Conservation (phyloP, 345 rosid species). For the Geranium rotundifolium region DNA sequence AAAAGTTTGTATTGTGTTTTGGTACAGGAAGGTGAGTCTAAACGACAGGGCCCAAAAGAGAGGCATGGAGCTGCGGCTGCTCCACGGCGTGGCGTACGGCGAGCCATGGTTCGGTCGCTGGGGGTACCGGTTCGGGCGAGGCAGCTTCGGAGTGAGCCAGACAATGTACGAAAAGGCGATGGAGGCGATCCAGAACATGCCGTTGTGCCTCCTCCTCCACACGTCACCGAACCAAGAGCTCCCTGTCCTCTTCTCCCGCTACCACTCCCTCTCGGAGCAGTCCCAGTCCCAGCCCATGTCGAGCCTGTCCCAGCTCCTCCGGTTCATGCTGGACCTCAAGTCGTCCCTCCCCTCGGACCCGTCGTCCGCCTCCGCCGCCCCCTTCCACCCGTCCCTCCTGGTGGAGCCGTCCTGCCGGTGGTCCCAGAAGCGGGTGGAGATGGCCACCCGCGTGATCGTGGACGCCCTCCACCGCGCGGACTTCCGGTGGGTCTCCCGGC, state of each 20-base stretch:
- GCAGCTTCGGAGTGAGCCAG: constrained; percentile 60
- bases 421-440: constrained; percentile 80
- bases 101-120: constrained; percentile 78
- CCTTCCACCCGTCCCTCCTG: constrained; percentile 25
- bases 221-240: constrained; percentile 32
- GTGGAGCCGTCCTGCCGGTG: constrained; percentile 56
- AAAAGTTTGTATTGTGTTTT: too few species aligned
- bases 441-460: constrained; percentile 73
- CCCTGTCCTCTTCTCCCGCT: constrained; percentile 51
- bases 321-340: constrained; percentile 59
- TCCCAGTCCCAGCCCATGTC: too few species aligned
- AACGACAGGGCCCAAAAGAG: constrained; percentile 53
- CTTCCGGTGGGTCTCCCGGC: constrained; percentile 73
- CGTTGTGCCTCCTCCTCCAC: constrained; percentile 42
- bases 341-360: constrained; percentile 46
- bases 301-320: constrained; percentile 62
- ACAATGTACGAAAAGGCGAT: constrained; percentile 63
- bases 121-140: constrained; percentile 74
- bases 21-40: constrained; percentile 69
- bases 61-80: constrained; percentile 71
- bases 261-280: constrained; percentile 53
- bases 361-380: constrained; percentile 19
- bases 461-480: constrained; percentile 58
- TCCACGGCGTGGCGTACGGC: constrained; percentile 59
- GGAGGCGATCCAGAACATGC: constrained; percentile 52